Conservation (phyloP, 1,284 basidiomycete genomes). For the Cryptococcus depauperatus region DNA sequence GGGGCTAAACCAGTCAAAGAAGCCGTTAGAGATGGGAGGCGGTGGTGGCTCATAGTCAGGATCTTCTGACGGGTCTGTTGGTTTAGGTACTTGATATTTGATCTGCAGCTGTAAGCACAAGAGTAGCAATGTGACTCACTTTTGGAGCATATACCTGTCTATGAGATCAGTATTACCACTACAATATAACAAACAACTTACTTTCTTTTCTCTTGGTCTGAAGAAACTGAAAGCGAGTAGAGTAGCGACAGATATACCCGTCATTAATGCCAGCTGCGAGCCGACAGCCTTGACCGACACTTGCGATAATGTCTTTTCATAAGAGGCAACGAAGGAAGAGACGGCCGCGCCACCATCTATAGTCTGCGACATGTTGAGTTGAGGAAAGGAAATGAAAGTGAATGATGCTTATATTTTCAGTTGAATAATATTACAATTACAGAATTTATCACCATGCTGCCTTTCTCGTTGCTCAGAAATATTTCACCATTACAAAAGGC, state of each 20-base stretch:
- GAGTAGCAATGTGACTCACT: conserved; percentile 41
- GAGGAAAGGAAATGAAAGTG: neutral
- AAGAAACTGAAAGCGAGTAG: conserved; percentile 63
- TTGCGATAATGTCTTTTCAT: conserved; percentile 33
- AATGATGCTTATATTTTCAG: too few species aligned
- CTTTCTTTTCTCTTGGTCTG: conserved; percentile 63
- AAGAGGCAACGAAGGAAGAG: conserved; percentile 26
- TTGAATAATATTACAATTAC: too few species aligned
- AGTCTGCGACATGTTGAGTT: conserved; percentile 20
- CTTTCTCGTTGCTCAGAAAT: too few species aligned
- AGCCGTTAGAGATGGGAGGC: conserved; percentile 62
- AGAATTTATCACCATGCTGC: too few species aligned
- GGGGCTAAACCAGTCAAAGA: conserved; percentile 83
- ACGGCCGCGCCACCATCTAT: conserved; percentile 17
- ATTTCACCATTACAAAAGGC: too few species aligned
- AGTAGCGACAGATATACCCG: conserved; percentile 58
- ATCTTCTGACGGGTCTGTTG: conserved; percentile 27
- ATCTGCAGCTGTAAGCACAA: conserved; percentile 47
- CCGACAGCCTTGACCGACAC: conserved; percentile 64
- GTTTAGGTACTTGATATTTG: conserved; percentile 58
- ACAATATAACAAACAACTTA: conserved; percentile 16
- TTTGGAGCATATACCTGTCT: conserved; percentile 42
- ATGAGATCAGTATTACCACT: conserved; percentile 1
- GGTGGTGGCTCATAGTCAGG: conserved; percentile 41
- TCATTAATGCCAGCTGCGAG: conserved; percentile 69